These are phyloP conservation scores for Coemansia sp. DNA, from an alignment of 192 early-diverging fungal species.

Conservation along the genomic window DNA sequence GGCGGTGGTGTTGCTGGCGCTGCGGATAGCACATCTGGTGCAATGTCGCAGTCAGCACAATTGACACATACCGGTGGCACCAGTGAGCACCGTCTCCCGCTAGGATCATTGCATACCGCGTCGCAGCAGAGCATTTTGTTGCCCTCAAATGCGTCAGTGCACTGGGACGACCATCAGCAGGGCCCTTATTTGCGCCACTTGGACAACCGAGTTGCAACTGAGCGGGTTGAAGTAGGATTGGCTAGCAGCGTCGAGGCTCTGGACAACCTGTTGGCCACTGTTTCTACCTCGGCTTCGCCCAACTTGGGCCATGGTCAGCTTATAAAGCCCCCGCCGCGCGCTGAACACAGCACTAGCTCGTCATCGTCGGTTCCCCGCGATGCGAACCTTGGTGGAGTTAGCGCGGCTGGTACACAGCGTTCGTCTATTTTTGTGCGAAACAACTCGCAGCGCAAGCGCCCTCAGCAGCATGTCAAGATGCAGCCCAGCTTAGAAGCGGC, in stretches of 20 bases:
- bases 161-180: conserved; percentile 22
- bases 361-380: conserved; percentile 41
- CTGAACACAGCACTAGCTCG: conserved; percentile 1
- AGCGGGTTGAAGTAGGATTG: neutral
- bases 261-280: conserved; percentile 10
- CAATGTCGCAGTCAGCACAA: neutral
- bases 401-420: conserved; percentile 10
- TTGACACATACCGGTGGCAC: neutral
- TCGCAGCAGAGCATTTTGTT: conserved; percentile 10
- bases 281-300: conserved; percentile 36
- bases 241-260: conserved; percentile 16
- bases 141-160: conserved; percentile 15
- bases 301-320: conserved; percentile 22
- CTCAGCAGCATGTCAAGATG: conserved; percentile 13
- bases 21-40: neutral
- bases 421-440: conserved; percentile 27
- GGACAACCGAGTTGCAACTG: neutral
- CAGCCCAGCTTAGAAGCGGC: neutral
- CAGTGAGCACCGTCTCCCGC: conserved; percentile 6
- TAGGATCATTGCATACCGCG: neutral
- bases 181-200: neutral
- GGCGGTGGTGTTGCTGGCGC: neutral
- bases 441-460: conserved; percentile 20
- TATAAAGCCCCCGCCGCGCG: conserved; percentile 20
- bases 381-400: conserved; percentile 4